A percentile compares a stretch with the other conserved stretches of the same genome.
These are phyloP conservation scores for Chlorella sp. DNA, from an alignment of 139 green algal genomes.

Conservation along the genomic window DNA sequence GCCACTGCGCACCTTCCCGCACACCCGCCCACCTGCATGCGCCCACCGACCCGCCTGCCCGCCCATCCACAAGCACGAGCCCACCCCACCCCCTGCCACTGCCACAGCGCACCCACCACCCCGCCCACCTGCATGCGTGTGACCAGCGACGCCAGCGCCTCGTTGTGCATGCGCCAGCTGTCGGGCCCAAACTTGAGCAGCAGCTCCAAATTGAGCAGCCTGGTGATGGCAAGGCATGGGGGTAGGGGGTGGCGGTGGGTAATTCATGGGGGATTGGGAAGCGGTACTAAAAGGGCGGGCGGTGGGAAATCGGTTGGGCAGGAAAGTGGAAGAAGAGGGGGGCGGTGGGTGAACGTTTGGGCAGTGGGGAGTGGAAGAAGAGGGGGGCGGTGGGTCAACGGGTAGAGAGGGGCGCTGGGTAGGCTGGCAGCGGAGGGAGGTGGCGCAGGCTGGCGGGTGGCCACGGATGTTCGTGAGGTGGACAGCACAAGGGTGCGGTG, in stretches of 20 bases:
- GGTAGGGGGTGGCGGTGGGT: background rate
- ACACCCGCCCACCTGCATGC: background rate
- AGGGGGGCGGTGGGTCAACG: no score
- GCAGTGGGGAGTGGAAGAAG: no score
- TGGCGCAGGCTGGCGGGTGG: no score
- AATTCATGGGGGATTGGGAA: background rate
- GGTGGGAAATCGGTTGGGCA: no score
- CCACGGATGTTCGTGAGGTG: no score
- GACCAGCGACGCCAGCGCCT: conserved; percentile 38
- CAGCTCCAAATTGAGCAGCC: conserved; percentile 84
- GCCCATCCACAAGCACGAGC: background rate
- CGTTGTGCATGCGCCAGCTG: conserved; percentile 65
- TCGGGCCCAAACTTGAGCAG: conserved; percentile 80
- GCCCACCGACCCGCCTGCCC: background rate
- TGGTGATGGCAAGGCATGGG: background rate
- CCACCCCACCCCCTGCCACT: background rate
- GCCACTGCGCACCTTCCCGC: no score
- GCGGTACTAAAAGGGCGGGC: background rate
- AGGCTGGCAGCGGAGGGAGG: no score
- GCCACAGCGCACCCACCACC: no score
- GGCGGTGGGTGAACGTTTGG: no score
- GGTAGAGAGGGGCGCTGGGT: no score
- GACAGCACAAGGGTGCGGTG: no score
- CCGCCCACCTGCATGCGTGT: background rate
- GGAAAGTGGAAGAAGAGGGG: no score